phyloP scores from a whole-genome alignment of 331 rosid species.

The Cucumis variabilis region DNA sequence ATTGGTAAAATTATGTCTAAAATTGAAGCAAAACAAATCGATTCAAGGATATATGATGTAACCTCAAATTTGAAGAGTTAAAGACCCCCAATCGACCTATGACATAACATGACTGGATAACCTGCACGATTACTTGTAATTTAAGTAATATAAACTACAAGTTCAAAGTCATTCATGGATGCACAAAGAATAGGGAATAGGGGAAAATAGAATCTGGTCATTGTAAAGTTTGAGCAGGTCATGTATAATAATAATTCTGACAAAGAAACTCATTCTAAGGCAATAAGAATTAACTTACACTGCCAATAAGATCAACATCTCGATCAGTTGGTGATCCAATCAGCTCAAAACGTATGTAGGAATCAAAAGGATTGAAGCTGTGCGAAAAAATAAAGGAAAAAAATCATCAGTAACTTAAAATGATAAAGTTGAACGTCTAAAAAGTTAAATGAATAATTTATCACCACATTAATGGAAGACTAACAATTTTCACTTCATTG shows the following conservation, averaged over 20 bases:
- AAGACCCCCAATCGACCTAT: conserved; percentile 95
- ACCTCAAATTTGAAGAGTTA: conserved; percentile 92
- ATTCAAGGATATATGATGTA: conserved; percentile 23
- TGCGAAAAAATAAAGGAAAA: conserved; percentile 17
- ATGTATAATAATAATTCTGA: background rate
- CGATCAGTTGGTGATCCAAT: conserved; percentile 87
- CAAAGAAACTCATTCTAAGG: background rate
- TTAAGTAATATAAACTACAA: conserved; percentile 23
- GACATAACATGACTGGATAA: conserved; percentile 94
- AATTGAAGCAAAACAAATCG: too few relatives aligned
- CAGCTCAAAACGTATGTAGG: conserved; percentile 90
- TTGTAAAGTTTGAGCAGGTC: background rate
- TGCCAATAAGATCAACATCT: conserved; percentile 77
- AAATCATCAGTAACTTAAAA: background rate
- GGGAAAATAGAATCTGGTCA: background rate
- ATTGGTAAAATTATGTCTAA: too few relatives aligned
- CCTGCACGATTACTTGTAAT: conserved; percentile 55
- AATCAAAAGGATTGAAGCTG: conserved; percentile 95
- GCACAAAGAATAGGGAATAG: background rate
- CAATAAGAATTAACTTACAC: conserved; percentile 55
- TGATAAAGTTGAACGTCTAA: background rate
- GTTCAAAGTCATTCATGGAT: background rate
- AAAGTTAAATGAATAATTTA: conserved; percentile 14
- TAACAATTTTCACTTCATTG: background rate
- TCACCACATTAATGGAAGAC: background rate